Evolutionary conservation across 2,329 filamentous ascomycete species (phyloP).

Genomic region (Aureobasidium sp.): DNA sequence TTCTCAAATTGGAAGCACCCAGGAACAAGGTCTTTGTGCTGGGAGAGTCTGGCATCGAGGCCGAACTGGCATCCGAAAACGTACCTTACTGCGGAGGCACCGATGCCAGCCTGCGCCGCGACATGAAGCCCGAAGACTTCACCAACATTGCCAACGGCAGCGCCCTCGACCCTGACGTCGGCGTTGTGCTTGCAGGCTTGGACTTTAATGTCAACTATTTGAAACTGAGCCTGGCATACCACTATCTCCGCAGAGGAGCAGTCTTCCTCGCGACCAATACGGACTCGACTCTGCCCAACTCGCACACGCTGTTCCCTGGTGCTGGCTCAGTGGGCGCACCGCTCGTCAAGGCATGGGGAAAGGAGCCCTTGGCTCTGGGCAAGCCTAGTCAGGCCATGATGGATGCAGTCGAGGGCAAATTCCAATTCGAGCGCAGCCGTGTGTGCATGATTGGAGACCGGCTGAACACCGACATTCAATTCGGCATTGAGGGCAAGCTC

Average conservation of each 20-base stretch:
- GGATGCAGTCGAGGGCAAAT: constrained; percentile 96
- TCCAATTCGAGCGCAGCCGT: constrained; percentile 72
- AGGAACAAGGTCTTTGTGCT: constrained; percentile 94
- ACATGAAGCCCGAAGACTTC: constrained; percentile 77
- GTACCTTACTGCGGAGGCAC: constrained; percentile 81
- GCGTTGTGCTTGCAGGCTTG: constrained; percentile 78
- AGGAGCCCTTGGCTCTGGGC: constrained; percentile 70
- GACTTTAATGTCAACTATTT: constrained; percentile 96
- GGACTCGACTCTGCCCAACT: constrained; percentile 81
- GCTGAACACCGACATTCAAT: constrained; percentile 91
- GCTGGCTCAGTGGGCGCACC: constrained; percentile 78
- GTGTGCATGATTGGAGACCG: constrained; percentile 97
- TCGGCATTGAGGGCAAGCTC: constrained; percentile 82
- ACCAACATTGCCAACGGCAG: constrained; percentile 62
- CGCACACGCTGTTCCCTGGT: constrained; percentile 79
- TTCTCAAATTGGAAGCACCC: constrained; percentile 68
- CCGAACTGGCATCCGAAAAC: constrained; percentile 73
- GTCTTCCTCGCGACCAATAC: constrained; percentile 88
- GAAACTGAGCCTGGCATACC: constrained; percentile 76
- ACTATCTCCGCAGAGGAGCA: constrained; percentile 77
- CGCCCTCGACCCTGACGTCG: constrained; percentile 80
- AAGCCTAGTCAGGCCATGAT: constrained; percentile 99
- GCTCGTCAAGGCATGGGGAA: constrained; percentile 55
- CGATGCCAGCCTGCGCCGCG: constrained; percentile 67
- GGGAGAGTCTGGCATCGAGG: constrained; percentile 84